Conservation (phyloP, 2,329 filamentous ascomycete genomes). For the Chaetothyriales sp. region DNA sequence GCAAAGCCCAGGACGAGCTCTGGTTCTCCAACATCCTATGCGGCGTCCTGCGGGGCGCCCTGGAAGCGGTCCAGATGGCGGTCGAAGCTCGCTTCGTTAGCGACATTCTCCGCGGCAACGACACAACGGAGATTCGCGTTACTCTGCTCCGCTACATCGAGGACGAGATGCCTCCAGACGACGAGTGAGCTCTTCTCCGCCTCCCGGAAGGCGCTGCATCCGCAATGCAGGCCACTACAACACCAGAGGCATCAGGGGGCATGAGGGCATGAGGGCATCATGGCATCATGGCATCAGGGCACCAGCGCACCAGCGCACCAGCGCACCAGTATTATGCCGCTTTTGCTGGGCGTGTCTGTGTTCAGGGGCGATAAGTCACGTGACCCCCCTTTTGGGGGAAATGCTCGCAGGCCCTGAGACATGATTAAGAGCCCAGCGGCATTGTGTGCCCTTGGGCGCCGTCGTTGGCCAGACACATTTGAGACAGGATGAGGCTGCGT, state of each 20-base stretch:
- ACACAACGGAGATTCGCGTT: slow-evolving; percentile 94
- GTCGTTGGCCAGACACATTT: not conserved
- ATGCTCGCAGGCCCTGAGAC: not conserved
- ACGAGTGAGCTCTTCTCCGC: slow-evolving; percentile 52
- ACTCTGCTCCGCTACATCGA: slow-evolving; percentile 88
- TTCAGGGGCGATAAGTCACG: not conserved
- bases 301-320: too few relatives aligned
- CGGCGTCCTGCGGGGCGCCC: slow-evolving; percentile 73
- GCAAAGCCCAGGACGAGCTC: slow-evolving; percentile 83
- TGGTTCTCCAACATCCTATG: slow-evolving; percentile 99
- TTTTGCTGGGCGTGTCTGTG: slow-evolving; percentile 1
- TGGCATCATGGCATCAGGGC: too few relatives aligned
- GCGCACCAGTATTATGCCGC: not conserved
- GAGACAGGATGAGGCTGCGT: not conserved
- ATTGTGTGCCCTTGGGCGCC: not conserved
- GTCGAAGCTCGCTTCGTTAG: slow-evolving; percentile 94
- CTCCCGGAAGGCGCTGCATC: not conserved
- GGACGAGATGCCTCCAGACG: slow-evolving; percentile 91
- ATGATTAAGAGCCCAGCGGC: not conserved
- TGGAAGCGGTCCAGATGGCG: slow-evolving; percentile 96
- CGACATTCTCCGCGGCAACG: slow-evolving; percentile 81
- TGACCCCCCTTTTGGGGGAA: not conserved
- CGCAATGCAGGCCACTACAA: too few relatives aligned
- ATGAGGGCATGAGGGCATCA: too few relatives aligned
- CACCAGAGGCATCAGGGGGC: too few relatives aligned